These are phyloP conservation scores for Collybia sp. DNA, from an alignment of 768 basidiomycete species.

Conservation along the genomic window DNA sequence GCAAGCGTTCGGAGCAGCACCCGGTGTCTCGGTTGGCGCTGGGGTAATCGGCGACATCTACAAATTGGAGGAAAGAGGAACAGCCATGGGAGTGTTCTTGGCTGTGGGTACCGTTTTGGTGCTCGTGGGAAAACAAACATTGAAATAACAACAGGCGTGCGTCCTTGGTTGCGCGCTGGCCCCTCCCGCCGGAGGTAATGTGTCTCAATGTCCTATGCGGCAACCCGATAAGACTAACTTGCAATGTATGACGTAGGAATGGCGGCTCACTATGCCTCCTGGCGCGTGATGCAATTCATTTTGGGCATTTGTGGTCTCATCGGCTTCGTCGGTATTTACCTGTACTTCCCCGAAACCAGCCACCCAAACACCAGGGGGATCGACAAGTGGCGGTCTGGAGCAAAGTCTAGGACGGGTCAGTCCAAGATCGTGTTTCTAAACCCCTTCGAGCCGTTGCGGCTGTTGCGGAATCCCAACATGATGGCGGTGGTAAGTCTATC, in stretches of 20 bases:
- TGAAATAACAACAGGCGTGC: background rate
- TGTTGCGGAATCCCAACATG: slow-evolving; percentile 59
- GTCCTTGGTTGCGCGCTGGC: slow-evolving; percentile 8
- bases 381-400: slow-evolving; percentile 28
- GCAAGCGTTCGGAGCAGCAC: slow-evolving; percentile 59
- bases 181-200: slow-evolving; percentile 35
- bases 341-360: slow-evolving; percentile 63
- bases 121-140: too few relatives aligned
- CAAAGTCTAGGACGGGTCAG: background rate
- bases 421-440: slow-evolving; percentile 46
- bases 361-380: slow-evolving; percentile 55
- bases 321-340: slow-evolving; percentile 31
- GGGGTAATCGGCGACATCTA: slow-evolving; percentile 61
- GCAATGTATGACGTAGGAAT: slow-evolving; percentile 36
- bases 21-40: slow-evolving; percentile 43
- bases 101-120: slow-evolving; percentile 14
- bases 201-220: too few relatives aligned
- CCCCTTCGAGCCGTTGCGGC: slow-evolving; percentile 44
- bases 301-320: slow-evolving; percentile 37
- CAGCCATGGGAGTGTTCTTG: slow-evolving; percentile 31
- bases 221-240: too few relatives aligned
- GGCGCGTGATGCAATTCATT: slow-evolving; percentile 53
- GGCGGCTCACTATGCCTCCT: slow-evolving; percentile 56
- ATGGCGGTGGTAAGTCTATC: slow-evolving; percentile 40
- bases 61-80: slow-evolving; percentile 49